Evolutionary conservation across 306 rosid species (phyloP).

Genomic region (Lathyrus sativus): DNA sequence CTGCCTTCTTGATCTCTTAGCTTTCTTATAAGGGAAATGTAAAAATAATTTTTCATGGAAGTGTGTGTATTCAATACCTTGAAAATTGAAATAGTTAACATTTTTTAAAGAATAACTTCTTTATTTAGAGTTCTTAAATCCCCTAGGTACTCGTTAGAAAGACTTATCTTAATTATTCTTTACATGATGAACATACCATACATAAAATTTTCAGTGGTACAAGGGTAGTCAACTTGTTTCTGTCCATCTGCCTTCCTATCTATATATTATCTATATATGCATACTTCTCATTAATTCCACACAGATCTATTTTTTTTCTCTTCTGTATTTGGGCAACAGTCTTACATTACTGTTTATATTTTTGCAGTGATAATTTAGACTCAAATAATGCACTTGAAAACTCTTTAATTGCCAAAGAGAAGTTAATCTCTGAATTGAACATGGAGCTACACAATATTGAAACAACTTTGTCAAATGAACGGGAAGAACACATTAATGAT

Average conservation of each 20-base stretch:
- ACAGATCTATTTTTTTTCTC: neutral
- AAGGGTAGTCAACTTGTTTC: slow-evolving; percentile 15
- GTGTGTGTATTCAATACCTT: no score
- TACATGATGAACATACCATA: slow-evolving; percentile 31
- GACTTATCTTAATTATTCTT: neutral
- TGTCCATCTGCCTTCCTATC: slow-evolving; percentile 21
- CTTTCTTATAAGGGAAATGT: no score
- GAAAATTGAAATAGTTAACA: no score
- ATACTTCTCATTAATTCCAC: slow-evolving; percentile 10
- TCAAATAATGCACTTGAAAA: slow-evolving; percentile 82
- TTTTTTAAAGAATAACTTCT: no score
- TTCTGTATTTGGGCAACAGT: slow-evolving; percentile 12
- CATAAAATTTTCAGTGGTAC: slow-evolving; percentile 19
- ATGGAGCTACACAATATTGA: slow-evolving; percentile 93
- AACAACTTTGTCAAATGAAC: slow-evolving; percentile 79
- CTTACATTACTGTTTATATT: slow-evolving; percentile 34
- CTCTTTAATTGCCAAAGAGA: slow-evolving; percentile 92
- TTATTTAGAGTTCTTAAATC: no score
- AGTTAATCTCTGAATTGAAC: slow-evolving; percentile 89
- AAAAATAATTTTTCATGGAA: no score
- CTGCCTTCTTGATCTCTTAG: no score
- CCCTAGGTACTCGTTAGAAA: no score
- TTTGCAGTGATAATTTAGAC: slow-evolving; percentile 78
- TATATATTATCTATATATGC: slow-evolving; percentile 24
- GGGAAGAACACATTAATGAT: slow-evolving; percentile 82